Conservation (phyloP, 768 basidiomycete species). For the Russula foetens region DNA sequence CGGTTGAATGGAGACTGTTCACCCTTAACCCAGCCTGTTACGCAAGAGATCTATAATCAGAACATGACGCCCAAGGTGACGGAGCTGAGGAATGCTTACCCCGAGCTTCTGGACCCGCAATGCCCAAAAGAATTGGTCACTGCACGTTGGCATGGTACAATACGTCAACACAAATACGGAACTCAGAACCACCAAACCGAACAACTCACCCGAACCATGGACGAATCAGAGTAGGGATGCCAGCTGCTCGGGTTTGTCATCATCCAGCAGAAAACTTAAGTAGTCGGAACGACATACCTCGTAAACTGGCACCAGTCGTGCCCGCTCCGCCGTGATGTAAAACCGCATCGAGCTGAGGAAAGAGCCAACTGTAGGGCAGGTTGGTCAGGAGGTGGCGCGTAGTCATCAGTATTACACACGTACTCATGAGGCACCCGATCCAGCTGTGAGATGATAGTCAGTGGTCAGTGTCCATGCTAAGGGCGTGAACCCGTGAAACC, state of each 20-base stretch:
- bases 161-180: slow-evolving; percentile 11
- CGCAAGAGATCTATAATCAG: not conserved
- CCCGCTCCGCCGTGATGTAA: slow-evolving; percentile 67
- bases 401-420: slow-evolving; percentile 11
- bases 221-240: slow-evolving; percentile 59
- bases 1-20: slow-evolving; percentile 36
- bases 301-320: slow-evolving; percentile 57
- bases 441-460: slow-evolving; percentile 28
- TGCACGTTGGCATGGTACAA: not conserved
- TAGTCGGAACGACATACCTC: slow-evolving; percentile 26
- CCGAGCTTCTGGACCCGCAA: slow-evolving; percentile 54
- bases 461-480: not conserved
- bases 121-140: slow-evolving; percentile 60
- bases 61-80: not conserved
- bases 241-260: slow-evolving; percentile 27
- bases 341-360: slow-evolving; percentile 52
- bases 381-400: not conserved
- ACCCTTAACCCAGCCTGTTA: slow-evolving; percentile 44
- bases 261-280: not conserved
- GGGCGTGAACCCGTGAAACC: slow-evolving; percentile 6
- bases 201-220: slow-evolving; percentile 52
- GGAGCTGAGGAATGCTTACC: slow-evolving; percentile 28
- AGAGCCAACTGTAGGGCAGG: slow-evolving; percentile 40
- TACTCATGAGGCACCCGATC: slow-evolving; percentile 60
- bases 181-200: not conserved